Base-by-base conservation (phyloP, 108 stramenopile genomes). In the Phaeodactylum tricornutum region DNA sequence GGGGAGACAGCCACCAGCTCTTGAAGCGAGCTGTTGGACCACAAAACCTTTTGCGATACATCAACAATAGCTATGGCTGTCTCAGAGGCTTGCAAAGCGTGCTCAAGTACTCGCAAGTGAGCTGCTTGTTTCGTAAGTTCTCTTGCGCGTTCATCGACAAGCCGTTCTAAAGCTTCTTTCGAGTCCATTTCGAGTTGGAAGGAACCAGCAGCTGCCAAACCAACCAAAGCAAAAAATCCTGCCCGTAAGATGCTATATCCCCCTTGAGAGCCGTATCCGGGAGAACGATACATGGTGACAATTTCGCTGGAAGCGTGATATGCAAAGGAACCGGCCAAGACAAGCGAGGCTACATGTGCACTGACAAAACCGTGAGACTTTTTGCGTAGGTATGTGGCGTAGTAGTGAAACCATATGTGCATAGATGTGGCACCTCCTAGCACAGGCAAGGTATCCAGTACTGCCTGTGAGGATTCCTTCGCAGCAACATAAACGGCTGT, bases 11-110 rank as follows among this genome's bases (percentile, higher is more conserved):
- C 12, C 11, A 35, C 16, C 4, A 55, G 28, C 33, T 29, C 12
- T 55, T 55, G 34, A 17, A 40, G 37, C 7, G 54, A 41, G 16
- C 42, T 43, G 15, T 55, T 55, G 3, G 29, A 39, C 54, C 54
- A 55, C 14, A 43, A 25, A 2, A 55, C 20, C 9, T 28, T 15
- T 20, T 16, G 14, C 43, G 43, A 12, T 0, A 43, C 30, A 27
- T 43, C 43, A 1, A 43, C 37, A 29, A 55, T 55, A 7, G 54
- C 54, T 20, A 55, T 44, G 6, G 54, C 54, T 12, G 54, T 55
- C 17, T 55, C 54, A 32, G 42, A 43, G 2, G 54, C 40, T 43
- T 41, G 54, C 29, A 55, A 31, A 12, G 54, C 54, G 7, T 33
- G 19, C 24, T 44, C 54, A 2, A 55, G 42, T 29, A 44, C 44